Evolutionary conservation across 1,284 basidiomycete species (phyloP), one percentile per base, ranked within the genome.

Genomic region (Puccinia coronata): DNA sequence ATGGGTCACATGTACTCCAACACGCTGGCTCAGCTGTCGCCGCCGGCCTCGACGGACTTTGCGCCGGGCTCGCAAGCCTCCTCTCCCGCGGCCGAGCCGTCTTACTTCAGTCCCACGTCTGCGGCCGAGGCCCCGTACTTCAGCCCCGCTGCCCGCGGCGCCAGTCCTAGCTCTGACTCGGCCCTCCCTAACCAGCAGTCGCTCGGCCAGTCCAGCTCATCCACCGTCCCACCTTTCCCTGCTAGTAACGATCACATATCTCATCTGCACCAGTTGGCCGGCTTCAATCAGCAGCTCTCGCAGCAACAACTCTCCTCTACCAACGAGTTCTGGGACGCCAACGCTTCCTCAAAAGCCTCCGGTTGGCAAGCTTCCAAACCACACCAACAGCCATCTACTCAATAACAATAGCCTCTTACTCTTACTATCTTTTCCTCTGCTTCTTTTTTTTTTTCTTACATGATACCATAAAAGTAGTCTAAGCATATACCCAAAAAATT

Each of bases 1-100:
- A 71, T 79, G 14, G 53, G 51, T 1, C 77, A 79, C 28, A 53
- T 71, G n/a, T 79, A 70, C 34, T 28, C 51, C 12, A 67, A 41
- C 20, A 71, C 28, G 23, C 31, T 71, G 28, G 43, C 77, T 6
- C 77, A 79, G 55, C 65, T 71, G 18, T 79, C 77, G 20, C 77
- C 77, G 5, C 75, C 75, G 1, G 63, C 75, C 34, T 78, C 75
- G 36, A 55, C 75, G 20, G 72, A 74, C n/a, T 47, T 74, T 59
- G 36, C 72, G n/a, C 49, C 72, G 0, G 63, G 75, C 31, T 65
- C 61, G 34, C 61, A 78, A 36, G 31, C 75, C 43, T 78, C 75
- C 4, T 78, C 75, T 9, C 75, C 75, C 23, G 49, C 75, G 2
- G 36, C 28, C 5, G 75, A 74, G 31, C 31, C 51, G 1, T 53